Percentiles rank a stretch among this genome's conserved stretches.
Evolutionary conservation across 2,329 filamentous ascomycete species (phyloP).

Genomic region (Trichoderma sp.): DNA sequence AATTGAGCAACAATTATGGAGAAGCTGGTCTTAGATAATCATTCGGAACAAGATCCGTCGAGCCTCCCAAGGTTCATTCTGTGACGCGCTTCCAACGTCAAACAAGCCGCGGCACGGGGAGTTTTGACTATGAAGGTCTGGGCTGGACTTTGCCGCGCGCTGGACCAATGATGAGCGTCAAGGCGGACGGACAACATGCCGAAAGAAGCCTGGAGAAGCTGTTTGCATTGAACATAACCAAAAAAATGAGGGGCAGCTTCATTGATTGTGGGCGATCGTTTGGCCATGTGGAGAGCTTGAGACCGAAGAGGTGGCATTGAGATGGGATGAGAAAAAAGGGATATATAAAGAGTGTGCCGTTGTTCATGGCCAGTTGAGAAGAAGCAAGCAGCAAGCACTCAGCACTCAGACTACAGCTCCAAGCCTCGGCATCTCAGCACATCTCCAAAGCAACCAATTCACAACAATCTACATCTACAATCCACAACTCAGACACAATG

Average conservation of each 20-base stretch:
- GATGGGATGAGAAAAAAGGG: background rate
- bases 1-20: background rate
- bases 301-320: background rate
- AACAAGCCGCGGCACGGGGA: background rate
- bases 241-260: background rate
- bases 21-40: background rate
- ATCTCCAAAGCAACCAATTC: background rate
- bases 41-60: background rate
- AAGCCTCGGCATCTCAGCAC: background rate
- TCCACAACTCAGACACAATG: background rate
- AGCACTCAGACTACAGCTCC: background rate
- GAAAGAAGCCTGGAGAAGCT: conserved; percentile 1
- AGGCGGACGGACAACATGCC: background rate
- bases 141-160: background rate
- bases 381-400: background rate
- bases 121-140: background rate
- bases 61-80: background rate
- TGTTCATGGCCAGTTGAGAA: background rate
- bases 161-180: background rate
- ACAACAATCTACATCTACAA: background rate
- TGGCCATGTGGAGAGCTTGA: background rate
- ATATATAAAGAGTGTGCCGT: background rate
- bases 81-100: background rate
- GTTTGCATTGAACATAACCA: background rate
- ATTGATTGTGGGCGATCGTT: background rate